Percentiles rank a stretch among this genome's conserved stretches.
Conservation (phyloP, 371 early-diverging fungal species). For the Saksenaea vasiformis region DNA sequence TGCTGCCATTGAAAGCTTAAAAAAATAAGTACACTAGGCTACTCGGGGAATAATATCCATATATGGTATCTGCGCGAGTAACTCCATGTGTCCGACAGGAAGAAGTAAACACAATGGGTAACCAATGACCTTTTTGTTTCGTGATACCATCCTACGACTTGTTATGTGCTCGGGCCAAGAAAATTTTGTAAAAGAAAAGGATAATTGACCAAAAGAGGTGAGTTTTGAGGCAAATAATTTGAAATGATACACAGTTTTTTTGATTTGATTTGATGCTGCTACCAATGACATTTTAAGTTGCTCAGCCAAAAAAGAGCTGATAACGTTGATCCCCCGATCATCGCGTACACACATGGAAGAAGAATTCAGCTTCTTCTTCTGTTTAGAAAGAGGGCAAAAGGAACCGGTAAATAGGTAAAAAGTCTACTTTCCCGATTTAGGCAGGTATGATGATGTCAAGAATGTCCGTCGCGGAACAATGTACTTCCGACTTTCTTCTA, state of each 20-base stretch:
- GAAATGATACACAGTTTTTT: too few species aligned
- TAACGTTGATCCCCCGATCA: background rate
- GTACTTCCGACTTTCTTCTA: background rate
- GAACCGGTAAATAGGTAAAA: background rate
- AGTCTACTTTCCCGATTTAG: background rate
- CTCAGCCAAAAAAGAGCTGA: too few species aligned
- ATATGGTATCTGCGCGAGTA: background rate
- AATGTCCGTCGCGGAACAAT: background rate
- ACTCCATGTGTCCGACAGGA: background rate
- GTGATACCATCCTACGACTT: too few species aligned
- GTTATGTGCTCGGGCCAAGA: too few species aligned
- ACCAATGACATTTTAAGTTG: too few species aligned
- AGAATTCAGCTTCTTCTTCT: background rate
- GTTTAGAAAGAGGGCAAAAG: background rate
- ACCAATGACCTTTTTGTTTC: too few species aligned
- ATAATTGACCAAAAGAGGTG: too few species aligned
- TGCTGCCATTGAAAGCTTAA: background rate
- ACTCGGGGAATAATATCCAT: background rate
- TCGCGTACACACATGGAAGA: background rate
- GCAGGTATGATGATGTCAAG: conserved; percentile 1
- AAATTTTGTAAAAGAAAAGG: too few species aligned
- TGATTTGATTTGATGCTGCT: too few species aligned
- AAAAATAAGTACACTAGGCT: background rate
- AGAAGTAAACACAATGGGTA: background rate
- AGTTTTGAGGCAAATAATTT: too few species aligned